phyloP scores from a whole-genome alignment of 345 rosid genomes.

The Gossypium raimondii region DNA sequence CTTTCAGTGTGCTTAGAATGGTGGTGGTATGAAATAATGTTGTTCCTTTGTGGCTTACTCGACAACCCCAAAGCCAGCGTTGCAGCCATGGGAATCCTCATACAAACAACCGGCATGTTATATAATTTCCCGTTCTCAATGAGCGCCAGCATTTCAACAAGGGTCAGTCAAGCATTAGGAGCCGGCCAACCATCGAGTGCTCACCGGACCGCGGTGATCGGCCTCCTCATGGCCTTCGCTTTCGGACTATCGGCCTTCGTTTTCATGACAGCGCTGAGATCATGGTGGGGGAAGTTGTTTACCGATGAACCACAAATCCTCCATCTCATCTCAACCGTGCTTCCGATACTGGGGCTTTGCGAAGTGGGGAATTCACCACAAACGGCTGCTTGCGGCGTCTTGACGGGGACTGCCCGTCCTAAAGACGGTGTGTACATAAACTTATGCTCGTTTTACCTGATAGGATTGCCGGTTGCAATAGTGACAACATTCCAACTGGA shows the following conservation, averaged over 20 bases:
- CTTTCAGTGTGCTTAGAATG: conserved; percentile 81
- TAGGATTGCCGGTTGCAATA: conserved; percentile 75
- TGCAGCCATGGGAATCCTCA: conserved; percentile 72
- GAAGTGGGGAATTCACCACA: conserved; percentile 84
- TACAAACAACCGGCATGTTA: conserved; percentile 66
- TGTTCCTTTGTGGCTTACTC: conserved; percentile 76
- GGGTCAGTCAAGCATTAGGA: conserved; percentile 74
- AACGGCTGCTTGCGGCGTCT: conserved; percentile 78
- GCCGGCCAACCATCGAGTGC: conserved; percentile 68
- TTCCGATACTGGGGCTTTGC: conserved; percentile 69
- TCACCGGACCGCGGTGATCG: conserved; percentile 51
- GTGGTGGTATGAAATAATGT: conserved; percentile 97
- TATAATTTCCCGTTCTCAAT: conserved; percentile 71
- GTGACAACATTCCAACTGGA: conserved; percentile 47
- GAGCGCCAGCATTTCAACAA: conserved; percentile 50
- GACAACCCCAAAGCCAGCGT: conserved; percentile 60
- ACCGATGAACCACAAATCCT: conserved; percentile 66
- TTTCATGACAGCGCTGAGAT: conserved; percentile 40
- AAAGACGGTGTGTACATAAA: conserved; percentile 76
- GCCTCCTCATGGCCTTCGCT: conserved; percentile 54
- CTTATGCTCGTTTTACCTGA: conserved; percentile 61
- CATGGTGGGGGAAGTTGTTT: conserved; percentile 73
- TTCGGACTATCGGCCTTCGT: conserved; percentile 53
- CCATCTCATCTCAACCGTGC: conserved; percentile 48
- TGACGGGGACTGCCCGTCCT: conserved; percentile 83